Base-by-base conservation (phyloP, 2,329 filamentous ascomycete species). In the Aspergillus fijiensis region DNA sequence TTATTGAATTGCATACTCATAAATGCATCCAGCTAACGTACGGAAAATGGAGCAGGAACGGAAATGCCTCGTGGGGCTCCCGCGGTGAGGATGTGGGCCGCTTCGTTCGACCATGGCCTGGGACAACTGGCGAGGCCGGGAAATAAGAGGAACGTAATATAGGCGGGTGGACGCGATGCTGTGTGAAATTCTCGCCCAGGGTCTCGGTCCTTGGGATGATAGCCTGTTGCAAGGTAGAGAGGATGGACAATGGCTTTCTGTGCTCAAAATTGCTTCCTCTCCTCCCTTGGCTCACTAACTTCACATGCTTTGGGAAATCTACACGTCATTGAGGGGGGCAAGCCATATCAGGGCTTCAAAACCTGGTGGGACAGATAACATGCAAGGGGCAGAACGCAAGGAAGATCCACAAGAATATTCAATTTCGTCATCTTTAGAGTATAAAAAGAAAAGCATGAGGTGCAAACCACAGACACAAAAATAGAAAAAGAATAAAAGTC, bases 361-460 rank as follows among this genome's bases (percentile, higher is more conserved):
- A 45, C 16, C 5, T 53, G 21, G 42, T 53, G 23, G 42, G 35
- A 42, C 33, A 53, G 11, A 53, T 23, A 53, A 27, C 33, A 53
- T 53, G 35, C n/a, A 45, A 21, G 45, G 27, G 31, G 21, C 6
- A 42, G 19, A 19, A 49, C 7, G 27, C 25, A 25, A 35, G 10
- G 42, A 48, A 55, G 11, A 47, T 55, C 35, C 47, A 35, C 23
- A 47, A 55, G 27, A 49, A 45, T 45, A 19, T 7, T 65, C 55
- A 63, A 64, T 66, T 68, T 64, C 63, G 66, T 65, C 59, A 61
- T 58, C 54, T 45, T 57, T 60, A 55, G 54, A 60, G 60, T 47
- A 59, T 60, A 58, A 61, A 59, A 62, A 62, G 48, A 60, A 65
- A 56, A 63, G 11, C 59, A 65, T 61, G 61, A 65, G 63, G 55